phyloP scores from a whole-genome alignment of 768 basidiomycete species.

The Xerocomus spinulosus region DNA sequence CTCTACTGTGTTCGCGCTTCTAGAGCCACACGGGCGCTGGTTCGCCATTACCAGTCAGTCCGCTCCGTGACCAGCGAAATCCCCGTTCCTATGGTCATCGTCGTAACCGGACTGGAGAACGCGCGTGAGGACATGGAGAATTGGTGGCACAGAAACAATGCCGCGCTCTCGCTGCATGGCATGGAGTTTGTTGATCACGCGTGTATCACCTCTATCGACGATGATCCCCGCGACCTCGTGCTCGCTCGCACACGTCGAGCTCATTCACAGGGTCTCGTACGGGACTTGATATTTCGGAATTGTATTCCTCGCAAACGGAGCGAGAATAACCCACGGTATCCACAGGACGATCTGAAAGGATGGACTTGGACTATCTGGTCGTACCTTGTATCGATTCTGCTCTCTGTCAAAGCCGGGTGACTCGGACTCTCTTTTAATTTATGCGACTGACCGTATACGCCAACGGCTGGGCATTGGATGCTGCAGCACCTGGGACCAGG shows the following conservation, averaged over 20 bases:
- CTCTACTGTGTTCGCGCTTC: constrained; percentile 39
- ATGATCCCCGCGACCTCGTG: constrained; percentile 15
- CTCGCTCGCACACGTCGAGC: constrained; percentile 17
- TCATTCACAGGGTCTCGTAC: constrained; percentile 22
- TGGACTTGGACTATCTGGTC: constrained; percentile 13
- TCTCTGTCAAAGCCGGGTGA: background rate
- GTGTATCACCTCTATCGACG: constrained; percentile 30
- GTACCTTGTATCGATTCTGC: constrained; percentile 12
- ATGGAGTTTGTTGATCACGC: constrained; percentile 31
- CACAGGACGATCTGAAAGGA: constrained; percentile 1
- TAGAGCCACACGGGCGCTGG: constrained; percentile 34
- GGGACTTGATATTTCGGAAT: constrained; percentile 22
- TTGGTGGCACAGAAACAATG: constrained; percentile 32
- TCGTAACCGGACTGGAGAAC: constrained; percentile 39
- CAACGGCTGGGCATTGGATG: background rate
- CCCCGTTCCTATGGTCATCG: constrained; percentile 34
- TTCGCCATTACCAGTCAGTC: constrained; percentile 38
- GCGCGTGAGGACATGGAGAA: constrained; percentile 29
- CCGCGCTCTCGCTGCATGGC: constrained; percentile 13
- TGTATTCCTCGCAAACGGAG: constrained; percentile 6
- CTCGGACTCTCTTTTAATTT: background rate
- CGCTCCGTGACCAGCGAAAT: constrained; percentile 26
- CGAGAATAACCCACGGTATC: background rate
- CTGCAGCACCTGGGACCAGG: too few species aligned
- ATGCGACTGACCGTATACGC: background rate